These are phyloP conservation scores for Thalassiosira profunda DNA, from an alignment of 108 stramenopile species.

Conservation along the genomic window DNA sequence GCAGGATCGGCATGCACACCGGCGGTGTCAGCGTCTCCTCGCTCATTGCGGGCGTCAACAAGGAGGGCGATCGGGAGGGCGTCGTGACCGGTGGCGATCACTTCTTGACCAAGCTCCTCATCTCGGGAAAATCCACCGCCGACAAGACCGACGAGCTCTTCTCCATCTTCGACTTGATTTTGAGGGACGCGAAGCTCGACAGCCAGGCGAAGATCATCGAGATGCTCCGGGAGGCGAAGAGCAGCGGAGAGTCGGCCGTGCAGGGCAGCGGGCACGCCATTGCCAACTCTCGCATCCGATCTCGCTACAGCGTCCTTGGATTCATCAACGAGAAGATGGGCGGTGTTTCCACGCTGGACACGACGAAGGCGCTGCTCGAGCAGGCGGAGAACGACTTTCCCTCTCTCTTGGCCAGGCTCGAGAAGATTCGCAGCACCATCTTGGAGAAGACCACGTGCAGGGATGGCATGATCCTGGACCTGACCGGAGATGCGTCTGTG, in stretches of 20 bases:
- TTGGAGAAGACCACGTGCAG: conserved; percentile 71
- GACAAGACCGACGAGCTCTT: conserved; percentile 93
- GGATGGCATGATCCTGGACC: conserved; percentile 91
- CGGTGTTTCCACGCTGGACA: conserved; percentile 86
- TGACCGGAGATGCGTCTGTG: conserved; percentile 88
- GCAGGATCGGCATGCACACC: conserved; percentile 88
- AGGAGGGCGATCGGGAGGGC: conserved; percentile 56
- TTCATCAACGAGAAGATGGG: conserved; percentile 93
- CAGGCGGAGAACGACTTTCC: conserved; percentile 97
- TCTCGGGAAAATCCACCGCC: conserved; percentile 86
- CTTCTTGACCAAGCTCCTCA: conserved; percentile 77
- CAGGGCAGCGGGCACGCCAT: conserved; percentile 87
- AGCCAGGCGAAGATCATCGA: conserved; percentile 90
- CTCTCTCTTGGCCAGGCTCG: conserved; percentile 78
- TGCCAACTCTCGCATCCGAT: conserved; percentile 78
- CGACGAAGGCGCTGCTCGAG: conserved; percentile 77
- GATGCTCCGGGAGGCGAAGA: conserved; percentile 90
- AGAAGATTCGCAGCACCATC: conserved; percentile 86
- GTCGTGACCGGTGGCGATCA: conserved; percentile 64
- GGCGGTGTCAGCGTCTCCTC: conserved; percentile 80
- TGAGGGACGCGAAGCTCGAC: conserved; percentile 91
- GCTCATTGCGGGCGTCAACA: conserved; percentile 72
- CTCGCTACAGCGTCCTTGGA: conserved; percentile 89
- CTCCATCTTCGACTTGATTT: conserved; percentile 83
- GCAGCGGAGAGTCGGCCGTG: conserved; percentile 70